Evolutionary conservation across 805 yeast species (phyloP), one percentile per base, ranked within the genome.

Genomic region (Metschnikowia borealis): DNA sequence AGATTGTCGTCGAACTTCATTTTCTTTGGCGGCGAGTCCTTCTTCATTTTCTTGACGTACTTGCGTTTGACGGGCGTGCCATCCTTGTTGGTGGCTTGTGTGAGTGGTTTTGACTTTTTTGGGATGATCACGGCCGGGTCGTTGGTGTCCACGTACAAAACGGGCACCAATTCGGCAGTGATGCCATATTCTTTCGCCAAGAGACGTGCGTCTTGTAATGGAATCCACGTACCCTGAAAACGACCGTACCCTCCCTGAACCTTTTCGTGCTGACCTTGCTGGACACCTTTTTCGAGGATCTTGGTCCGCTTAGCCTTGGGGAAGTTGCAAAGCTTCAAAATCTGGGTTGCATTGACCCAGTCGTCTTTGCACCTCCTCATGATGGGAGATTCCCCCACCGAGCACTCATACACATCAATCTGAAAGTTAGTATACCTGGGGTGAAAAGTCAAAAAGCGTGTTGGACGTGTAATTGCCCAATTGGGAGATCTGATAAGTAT

Each of bases 291-390:
- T 65, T 91, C 98, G 59, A 91, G 77, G 54, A 91, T 89, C 60
- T 96, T 84, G 17, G 97, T 91, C 57, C 98, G 74, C 66, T 87
- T 89, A 1, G 97, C 96, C 68, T 91, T 91, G 53, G 97, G 96
- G 66, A 90, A 90, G 64, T 87, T 85, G 43, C 97, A 96, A 39
- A 92, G 91, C 66, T 92, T 92, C 54, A 92, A 74, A 44, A 92
- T 89, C 65, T 92, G 98, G 23, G 98, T 92, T 11, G 98, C 98
- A 68, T 92, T 92, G 52, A 94, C 89, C 98, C 98, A 94, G 59
- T 91, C 87, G 65, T 94, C 99, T 45, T 79, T 76, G 53, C 88
- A 84, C 51, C 98, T 77, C 60, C 98, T 81, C 98, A 94, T 94
- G 14, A 87, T 83, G 26, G 91, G 87, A 17, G 85, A 83, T 34